Percentiles rank a stretch among this genome's conserved stretches.
Conservation (phyloP, 1,284 basidiomycete species). For the Cryptococcus sp. region DNA sequence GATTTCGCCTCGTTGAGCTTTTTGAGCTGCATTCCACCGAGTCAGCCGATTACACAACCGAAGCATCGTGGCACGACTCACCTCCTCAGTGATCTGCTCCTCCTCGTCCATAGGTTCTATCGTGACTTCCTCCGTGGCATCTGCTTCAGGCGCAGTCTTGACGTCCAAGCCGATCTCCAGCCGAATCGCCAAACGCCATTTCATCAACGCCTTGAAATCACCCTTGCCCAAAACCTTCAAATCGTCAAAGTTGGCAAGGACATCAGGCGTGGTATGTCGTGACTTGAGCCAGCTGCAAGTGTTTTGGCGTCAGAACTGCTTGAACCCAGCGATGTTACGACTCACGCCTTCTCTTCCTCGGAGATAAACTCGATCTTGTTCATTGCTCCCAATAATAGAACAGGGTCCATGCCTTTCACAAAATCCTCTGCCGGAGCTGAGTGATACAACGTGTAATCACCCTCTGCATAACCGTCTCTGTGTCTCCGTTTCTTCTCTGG, state of each 20-base stretch:
- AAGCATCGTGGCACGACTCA: conserved; percentile 47
- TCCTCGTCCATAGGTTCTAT: conserved; percentile 83
- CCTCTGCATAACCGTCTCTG: conserved; percentile 94
- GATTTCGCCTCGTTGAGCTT: conserved; percentile 76
- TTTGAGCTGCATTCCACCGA: conserved; percentile 65
- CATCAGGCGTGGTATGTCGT: conserved; percentile 73
- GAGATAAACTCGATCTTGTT: conserved; percentile 82
- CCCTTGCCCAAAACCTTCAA: conserved; percentile 96
- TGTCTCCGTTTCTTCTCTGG: conserved; percentile 94
- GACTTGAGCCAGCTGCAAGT: conserved; percentile 65
- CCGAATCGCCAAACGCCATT: conserved; percentile 82
- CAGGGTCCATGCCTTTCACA: conserved; percentile 67
- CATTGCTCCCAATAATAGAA: conserved; percentile 75
- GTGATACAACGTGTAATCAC: conserved; percentile 89
- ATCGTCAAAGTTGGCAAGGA: conserved; percentile 82
- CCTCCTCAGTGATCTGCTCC: conserved; percentile 82
- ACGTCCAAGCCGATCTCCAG: conserved; percentile 83
- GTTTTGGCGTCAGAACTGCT: not conserved
- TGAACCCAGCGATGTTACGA: conserved; percentile 9
- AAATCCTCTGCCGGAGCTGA: conserved; percentile 73
- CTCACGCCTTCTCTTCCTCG: conserved; percentile 80
- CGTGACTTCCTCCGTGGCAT: conserved; percentile 74
- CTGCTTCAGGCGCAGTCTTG: conserved; percentile 69
- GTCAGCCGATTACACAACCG: conserved; percentile 9
- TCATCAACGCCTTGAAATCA: conserved; percentile 91